These are phyloP conservation scores for Beauveria bassiana DNA, from an alignment of 2,329 filamentous ascomycete genomes.

Conservation along the genomic window DNA sequence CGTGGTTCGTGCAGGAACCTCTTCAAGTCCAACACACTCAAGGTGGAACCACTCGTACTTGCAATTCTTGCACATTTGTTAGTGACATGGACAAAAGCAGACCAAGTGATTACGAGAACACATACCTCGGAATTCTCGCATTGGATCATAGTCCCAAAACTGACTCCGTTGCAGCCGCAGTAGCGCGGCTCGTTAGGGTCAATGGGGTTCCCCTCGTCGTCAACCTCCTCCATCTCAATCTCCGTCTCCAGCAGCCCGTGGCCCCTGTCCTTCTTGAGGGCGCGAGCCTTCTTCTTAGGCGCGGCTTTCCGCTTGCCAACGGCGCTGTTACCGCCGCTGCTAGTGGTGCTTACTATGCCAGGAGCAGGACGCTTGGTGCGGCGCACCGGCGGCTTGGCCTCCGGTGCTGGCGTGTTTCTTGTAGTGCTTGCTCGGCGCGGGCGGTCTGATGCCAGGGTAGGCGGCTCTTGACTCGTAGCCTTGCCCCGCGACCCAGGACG, in stretches of 20 bases:
- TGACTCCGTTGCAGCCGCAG: conserved; percentile 71
- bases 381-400: conserved; percentile 40
- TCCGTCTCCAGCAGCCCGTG: conserved; percentile 33
- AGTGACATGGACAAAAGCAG: conserved; percentile 10
- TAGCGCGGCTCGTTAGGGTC: conserved; percentile 71
- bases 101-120: background rate
- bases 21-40: conserved; percentile 61
- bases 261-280: conserved; percentile 40
- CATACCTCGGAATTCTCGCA: conserved; percentile 69
- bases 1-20: conserved; percentile 62
- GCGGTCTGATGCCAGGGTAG: conserved; percentile 43
- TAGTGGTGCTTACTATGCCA: conserved; percentile 58
- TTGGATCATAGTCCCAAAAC: conserved; percentile 75
- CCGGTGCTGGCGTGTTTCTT: conserved; percentile 49
- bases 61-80: conserved; percentile 45
- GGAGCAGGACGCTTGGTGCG: conserved; percentile 64
- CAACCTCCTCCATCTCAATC: conserved; percentile 50
- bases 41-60: conserved; percentile 82
- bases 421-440: conserved; percentile 49
- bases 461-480: conserved; percentile 42
- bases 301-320: conserved; percentile 65
- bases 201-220: conserved; percentile 61
- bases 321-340: conserved; percentile 54
- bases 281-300: conserved; percentile 55
- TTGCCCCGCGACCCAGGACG: conserved; percentile 47